phyloP scores from a whole-genome alignment of 345 rosid genomes.

The Microcos paniculata region DNA sequence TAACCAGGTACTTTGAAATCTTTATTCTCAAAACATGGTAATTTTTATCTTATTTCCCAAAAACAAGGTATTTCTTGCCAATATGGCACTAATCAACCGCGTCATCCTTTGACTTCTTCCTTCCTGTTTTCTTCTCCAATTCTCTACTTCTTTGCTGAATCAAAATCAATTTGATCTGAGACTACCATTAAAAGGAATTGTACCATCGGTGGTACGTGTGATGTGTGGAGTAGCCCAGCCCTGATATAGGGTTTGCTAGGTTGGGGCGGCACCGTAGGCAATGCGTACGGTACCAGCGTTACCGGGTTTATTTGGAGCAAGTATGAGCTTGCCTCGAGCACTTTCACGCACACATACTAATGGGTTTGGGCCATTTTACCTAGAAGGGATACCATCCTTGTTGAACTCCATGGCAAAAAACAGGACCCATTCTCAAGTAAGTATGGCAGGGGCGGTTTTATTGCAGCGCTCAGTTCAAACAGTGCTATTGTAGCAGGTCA shows the following conservation, averaged over 20 bases:
- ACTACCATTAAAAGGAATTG: too few relatives aligned
- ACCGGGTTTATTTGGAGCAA: slow-evolving; percentile 67
- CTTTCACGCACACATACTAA: slow-evolving; percentile 70
- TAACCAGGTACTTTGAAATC: too few relatives aligned
- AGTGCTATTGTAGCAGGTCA: slow-evolving; percentile 75
- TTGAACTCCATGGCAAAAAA: slow-evolving; percentile 77
- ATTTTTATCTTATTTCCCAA: too few relatives aligned
- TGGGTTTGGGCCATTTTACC: slow-evolving; percentile 66
- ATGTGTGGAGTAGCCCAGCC: slow-evolving; percentile 83
- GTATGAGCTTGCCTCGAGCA: slow-evolving; percentile 71
- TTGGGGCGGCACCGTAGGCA: slow-evolving; percentile 87
- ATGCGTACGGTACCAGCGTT: too few relatives aligned
- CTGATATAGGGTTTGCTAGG: slow-evolving; percentile 81
- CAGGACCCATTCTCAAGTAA: slow-evolving; percentile 61
- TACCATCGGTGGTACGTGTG: too few relatives aligned
- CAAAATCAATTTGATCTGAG: too few relatives aligned
- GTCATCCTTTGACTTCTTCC: too few relatives aligned
- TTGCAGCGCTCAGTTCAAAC: slow-evolving; percentile 57
- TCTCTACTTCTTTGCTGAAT: too few relatives aligned
- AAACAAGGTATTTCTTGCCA: too few relatives aligned
- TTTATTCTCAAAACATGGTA: too few relatives aligned
- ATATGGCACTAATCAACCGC: too few relatives aligned
- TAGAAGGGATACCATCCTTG: slow-evolving; percentile 92
- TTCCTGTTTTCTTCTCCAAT: too few relatives aligned
- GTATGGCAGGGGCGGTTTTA: slow-evolving; percentile 74